Evolutionary conservation across 176 grass and related monocot genomes (phyloP), one percentile per base, ranked within the genome.

Genomic region (Oryza longistaminata): DNA sequence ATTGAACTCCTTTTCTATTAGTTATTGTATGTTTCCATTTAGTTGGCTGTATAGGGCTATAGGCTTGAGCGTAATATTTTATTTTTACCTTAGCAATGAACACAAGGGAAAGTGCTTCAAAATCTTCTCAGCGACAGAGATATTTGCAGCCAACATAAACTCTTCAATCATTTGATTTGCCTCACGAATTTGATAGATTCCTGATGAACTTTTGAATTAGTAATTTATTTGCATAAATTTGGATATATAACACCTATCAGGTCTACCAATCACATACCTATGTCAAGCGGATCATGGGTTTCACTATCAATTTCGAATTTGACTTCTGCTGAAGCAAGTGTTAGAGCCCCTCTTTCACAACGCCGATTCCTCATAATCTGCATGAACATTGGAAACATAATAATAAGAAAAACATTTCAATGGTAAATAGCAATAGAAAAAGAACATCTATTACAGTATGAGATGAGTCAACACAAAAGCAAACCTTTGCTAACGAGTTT

Each of bases 151-250:
- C 70, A 98, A 90, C 96, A 98, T 98, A 83, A 98, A 98, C 81
- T 98, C 96, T 77, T 98, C 96, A 21, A 98, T 95, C 96, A 98
- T 98, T 87, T 98, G 96, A 88, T 98, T 98, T 83, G 96, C 96
- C 90, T 98, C 96, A 0, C 96, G 85, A 70, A 98, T 95, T 98
- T 98, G 96, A 93, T 98, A 98, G 78, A 98, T 98, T 60, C 96
- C 96, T 94, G 66, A 68, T 88, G 69, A 84, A 87, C 65, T 78
- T 80, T 16, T 46, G 71, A 42, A 68, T 85, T 73, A 82, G 33
- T 55, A 87, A 75, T 88, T 81, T 39, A 78, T 81, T 29, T 58
- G 66, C 60, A 45, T 4, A 31, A 68, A 86, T 64, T 86, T 27
- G 65, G 25, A 81, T 68, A 76, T 64, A 79, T 58, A 21, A 68